phyloP scores from a whole-genome alignment of 768 basidiomycete species.

The Lactarius sp. region DNA sequence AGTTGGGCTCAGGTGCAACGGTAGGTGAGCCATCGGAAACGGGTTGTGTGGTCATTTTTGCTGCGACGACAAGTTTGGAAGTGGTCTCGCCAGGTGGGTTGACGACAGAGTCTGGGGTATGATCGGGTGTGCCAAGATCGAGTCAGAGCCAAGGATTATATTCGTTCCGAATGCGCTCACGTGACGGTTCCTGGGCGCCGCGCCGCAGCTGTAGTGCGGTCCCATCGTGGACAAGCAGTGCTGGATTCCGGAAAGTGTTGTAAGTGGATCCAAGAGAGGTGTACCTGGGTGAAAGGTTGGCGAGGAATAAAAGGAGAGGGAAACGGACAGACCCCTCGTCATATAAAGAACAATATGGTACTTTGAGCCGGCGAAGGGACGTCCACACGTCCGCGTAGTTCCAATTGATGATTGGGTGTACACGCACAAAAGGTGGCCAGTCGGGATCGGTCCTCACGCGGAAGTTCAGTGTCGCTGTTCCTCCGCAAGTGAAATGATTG shows the following conservation, averaged over 20 bases:
- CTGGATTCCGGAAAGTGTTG: conserved; percentile 93
- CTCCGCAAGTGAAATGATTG: background rate
- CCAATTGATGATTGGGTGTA: conserved; percentile 98
- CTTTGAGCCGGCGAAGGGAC: conserved; percentile 65
- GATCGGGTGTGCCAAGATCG: background rate
- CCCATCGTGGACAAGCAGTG: conserved; percentile 41
- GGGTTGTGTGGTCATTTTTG: conserved; percentile 8
- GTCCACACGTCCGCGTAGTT: conserved; percentile 84
- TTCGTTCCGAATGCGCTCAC: background rate
- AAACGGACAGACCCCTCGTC: conserved; percentile 65
- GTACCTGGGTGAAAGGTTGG: conserved; percentile 51
- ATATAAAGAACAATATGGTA: conserved; percentile 88
- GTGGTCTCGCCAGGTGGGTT: background rate
- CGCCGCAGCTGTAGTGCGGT: conserved; percentile 18
- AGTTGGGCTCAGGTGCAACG: background rate
- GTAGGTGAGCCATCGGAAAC: background rate
- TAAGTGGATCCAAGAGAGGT: conserved; percentile 94
- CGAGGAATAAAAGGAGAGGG: background rate
- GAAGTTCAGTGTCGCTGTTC: conserved; percentile 61
- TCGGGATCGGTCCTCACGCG: conserved; percentile 78
- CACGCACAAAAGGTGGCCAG: conserved; percentile 87
- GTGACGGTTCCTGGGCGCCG: conserved; percentile 26
- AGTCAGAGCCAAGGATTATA: conserved; percentile 7
- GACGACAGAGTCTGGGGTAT: background rate
- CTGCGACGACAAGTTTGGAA: background rate